Evolutionary conservation across 139 green algal species (phyloP).

Genomic region (Limnomonas spitsbergensis): DNA sequence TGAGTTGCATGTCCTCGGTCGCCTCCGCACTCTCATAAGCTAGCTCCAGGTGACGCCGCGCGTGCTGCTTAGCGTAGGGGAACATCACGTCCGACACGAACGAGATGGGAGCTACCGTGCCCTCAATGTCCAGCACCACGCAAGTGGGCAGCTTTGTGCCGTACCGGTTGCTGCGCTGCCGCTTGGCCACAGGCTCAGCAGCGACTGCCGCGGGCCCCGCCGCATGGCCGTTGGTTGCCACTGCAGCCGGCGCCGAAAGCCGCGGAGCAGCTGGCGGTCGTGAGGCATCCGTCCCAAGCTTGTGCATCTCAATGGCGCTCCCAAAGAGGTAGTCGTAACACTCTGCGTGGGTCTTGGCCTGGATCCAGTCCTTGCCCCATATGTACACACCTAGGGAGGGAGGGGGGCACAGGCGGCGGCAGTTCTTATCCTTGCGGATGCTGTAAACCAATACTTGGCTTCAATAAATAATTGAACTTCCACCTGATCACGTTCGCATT

Average conservation of each 20-base stretch:
- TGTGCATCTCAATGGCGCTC: constrained; percentile 47
- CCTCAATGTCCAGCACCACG: constrained; percentile 94
- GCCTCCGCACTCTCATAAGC: constrained; percentile 62
- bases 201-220: background rate
- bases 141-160: constrained; percentile 20
- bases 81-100: constrained; percentile 89
- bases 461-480: too few species aligned
- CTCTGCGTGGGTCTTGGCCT: constrained; percentile 78
- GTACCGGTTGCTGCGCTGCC: background rate
- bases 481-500: too few species aligned
- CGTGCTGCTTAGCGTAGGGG: constrained; percentile 69
- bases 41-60: constrained; percentile 55
- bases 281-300: constrained; percentile 10
- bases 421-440: too few species aligned
- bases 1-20: constrained; percentile 62
- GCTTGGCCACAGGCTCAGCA: constrained; percentile 23
- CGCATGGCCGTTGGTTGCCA: constrained; percentile 9
- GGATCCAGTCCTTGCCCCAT: constrained; percentile 83
- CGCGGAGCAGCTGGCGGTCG: background rate
- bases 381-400: constrained; percentile 82
- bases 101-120: constrained; percentile 86
- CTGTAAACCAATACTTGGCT: too few species aligned
- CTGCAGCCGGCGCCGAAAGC: background rate
- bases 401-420: too few species aligned
- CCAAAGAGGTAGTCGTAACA: constrained; percentile 98